phyloP scores from a whole-genome alignment of 306 rosid genomes.

The Ziziphus jujuba region DNA sequence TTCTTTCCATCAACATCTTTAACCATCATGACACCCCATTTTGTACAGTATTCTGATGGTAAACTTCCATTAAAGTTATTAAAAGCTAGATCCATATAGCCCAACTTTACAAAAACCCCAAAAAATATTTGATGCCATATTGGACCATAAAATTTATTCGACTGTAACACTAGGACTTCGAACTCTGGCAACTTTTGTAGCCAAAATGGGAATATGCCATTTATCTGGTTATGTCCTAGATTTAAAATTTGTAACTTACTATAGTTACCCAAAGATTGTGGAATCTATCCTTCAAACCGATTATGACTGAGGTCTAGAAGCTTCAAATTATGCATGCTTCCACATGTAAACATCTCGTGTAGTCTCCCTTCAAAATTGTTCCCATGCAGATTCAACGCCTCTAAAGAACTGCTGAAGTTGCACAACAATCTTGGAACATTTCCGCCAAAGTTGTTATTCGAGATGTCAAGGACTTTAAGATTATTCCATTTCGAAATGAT shows the following conservation, averaged over 20 bases:
- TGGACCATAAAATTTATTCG: no score
- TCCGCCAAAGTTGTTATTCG: neutral
- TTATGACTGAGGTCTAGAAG: conserved; percentile 9
- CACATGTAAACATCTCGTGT: neutral
- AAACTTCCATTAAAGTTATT: neutral
- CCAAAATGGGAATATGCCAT: conserved; percentile 1
- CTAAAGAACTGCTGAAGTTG: neutral
- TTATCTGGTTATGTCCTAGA: neutral
- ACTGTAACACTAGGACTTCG: neutral
- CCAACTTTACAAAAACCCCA: neutral
- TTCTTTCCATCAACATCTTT: neutral
- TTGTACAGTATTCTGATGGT: neutral
- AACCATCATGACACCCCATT: neutral
- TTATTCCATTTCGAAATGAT: neutral
- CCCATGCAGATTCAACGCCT: neutral
- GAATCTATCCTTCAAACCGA: neutral
- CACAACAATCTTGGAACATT: neutral
- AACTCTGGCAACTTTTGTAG: neutral
- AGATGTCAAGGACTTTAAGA: neutral
- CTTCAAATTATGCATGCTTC: neutral
- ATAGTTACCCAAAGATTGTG: neutral
- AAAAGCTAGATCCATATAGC: neutral
- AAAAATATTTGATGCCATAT: neutral
- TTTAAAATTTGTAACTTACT: conserved; percentile 10
- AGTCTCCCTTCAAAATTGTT: conserved; percentile 7